Evolutionary conservation across 306 rosid species (phyloP), one percentile per base, ranked within the genome.

Genomic region (Dicorynia guianensis): DNA sequence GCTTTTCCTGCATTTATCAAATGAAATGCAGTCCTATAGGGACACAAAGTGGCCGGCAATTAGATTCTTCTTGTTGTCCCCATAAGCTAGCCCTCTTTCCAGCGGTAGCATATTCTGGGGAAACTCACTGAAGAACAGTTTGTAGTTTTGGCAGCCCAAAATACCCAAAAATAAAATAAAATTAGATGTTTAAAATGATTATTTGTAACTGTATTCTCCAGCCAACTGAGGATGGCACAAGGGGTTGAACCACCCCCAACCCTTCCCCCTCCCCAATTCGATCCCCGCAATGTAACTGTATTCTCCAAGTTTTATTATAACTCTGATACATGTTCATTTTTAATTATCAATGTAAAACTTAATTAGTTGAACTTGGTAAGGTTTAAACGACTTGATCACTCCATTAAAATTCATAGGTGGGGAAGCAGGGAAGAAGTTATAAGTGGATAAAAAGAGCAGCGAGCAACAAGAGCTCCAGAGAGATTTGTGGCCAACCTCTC

Each of bases 21-120:
- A 71, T 65, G 11, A 72, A 60, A 59, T 64, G 54, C 56, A 71
- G 46, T 40, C 47, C 43, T 15, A n/a, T 35, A 56, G 44, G 63
- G 42, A 19, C n/a, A 11, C 47, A 6, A 59, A 63, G 69, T 56
- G 69, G 49, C 49, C 33, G 18, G 63, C 63, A 53, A 33, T 66
- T 35, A 56, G 63, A 58, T 67, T 60, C 65, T 63, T 63, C 63
- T 1, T 63, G 69, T 43, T 71, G 77, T 72, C 64, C 82, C 74
- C 65, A 60, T 66, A 34, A 4, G n/a, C 30, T 25, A 25, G 30
- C 30, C 56, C 69, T 33, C 61, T 54, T 76, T 64, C 14, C 12
- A 25, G 18, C 12, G 40, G 14, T 56, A 9, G 55, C 53, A 15
- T 53, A 39, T 35, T 36, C 39, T 5, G 13, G 15, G 13, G 15